Base-by-base conservation (phyloP, 257 asterid species). In the Thymus mandschuricus region DNA sequence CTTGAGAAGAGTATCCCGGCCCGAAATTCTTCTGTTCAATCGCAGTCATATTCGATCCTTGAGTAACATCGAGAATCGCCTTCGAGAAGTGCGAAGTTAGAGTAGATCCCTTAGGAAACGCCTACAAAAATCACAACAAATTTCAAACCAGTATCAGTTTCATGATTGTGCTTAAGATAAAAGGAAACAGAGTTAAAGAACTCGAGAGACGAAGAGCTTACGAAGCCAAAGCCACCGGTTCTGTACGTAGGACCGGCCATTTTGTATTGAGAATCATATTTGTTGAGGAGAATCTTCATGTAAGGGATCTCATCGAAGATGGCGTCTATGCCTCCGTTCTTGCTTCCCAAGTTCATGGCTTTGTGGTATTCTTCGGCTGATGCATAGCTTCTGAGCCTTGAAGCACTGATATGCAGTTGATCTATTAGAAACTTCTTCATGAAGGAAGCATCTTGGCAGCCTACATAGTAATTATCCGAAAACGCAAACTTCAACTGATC, bases 191-290 rank as follows among this genome's bases (percentile, higher is more conserved):
- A 41, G 46, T 41, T 21, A 1, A 8, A 7, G 6, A 21, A 21
- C 21, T 21, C 21, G 21, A 21, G 21, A 21, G 34, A 41, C 2
- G 38, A 34, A 41, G 21, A 72, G 21, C 91, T 81, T 72, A 82
- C 89, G 57, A 86, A 88, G 33, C 88, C 85, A 57, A 85, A 71
- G 1, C 95, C 91, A 57, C 61, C 84, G 0, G 91, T 86, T 50
- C 60, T 78, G 77, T 88, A 78, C 0, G 83, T 71, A 60, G 78
- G 86, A 8, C 83, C 88, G 2, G 77, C 80, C 57, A 84, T 86
- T 43, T 71, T 86, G 82, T 88, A 88, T 4, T 69, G 70, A 5
- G 79, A 31, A 6, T 69, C 70, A 27, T 83, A 85, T 65, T 40
- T 27, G 8, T 70, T 68, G 54, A 83, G 45, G 7, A 78, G 50